Conservation (phyloP, 768 basidiomycete genomes). For the Rickenella mellea region DNA sequence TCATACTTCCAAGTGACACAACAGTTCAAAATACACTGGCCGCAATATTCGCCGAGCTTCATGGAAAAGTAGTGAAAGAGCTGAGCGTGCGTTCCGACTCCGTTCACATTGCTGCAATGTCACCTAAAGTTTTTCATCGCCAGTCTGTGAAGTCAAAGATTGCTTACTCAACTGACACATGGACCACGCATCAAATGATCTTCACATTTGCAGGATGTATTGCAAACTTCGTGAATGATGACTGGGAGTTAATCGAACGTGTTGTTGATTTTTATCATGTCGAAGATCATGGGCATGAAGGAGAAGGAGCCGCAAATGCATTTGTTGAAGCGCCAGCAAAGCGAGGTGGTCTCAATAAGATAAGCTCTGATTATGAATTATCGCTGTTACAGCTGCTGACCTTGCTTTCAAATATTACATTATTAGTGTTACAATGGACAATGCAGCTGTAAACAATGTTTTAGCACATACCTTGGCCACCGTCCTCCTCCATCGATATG, state of each 20-base stretch:
- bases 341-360: slow-evolving; percentile 22
- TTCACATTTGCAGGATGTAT: slow-evolving; percentile 13
- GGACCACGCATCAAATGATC: slow-evolving; percentile 13
- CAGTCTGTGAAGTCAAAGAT: slow-evolving; percentile 11
- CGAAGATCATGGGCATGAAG: slow-evolving; percentile 14
- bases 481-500: slow-evolving; percentile 6
- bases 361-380: slow-evolving; percentile 14
- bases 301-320: slow-evolving; percentile 20
- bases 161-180: slow-evolving; percentile 8
- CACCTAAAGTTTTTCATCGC: background rate
- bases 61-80: slow-evolving; percentile 12
- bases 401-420: no score
- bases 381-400: slow-evolving; percentile 5
- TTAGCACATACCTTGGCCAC: slow-evolving; percentile 15
- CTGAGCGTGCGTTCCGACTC: slow-evolving; percentile 8
- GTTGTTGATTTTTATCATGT: slow-evolving; percentile 10
- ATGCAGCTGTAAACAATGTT: slow-evolving; percentile 25
- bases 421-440: slow-evolving; percentile 20
- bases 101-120: background rate
- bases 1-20: slow-evolving; percentile 16
- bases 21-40: slow-evolving; percentile 16
- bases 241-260: slow-evolving; percentile 12
- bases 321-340: slow-evolving; percentile 16
- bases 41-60: slow-evolving; percentile 11
- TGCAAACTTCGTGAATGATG: slow-evolving; percentile 11